Conservation (phyloP, 1,284 basidiomycete species). For the Rhodotorula sp. region DNA sequence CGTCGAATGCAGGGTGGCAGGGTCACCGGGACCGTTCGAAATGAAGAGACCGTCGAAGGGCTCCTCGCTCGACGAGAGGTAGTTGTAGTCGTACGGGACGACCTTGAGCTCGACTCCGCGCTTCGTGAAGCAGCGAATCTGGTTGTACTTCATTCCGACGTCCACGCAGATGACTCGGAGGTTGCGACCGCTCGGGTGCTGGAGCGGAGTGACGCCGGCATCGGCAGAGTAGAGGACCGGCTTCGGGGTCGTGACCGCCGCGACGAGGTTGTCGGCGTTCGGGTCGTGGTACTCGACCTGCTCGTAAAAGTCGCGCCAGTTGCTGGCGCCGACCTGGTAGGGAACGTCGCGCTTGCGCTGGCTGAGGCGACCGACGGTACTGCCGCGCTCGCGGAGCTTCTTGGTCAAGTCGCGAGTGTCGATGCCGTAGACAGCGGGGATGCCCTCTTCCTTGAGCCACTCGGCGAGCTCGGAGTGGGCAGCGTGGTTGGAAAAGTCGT, state of each 20-base stretch:
- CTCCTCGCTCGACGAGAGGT: slow-evolving; percentile 68
- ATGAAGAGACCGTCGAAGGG: slow-evolving; percentile 94
- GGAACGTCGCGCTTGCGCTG: slow-evolving; percentile 51
- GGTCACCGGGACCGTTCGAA: slow-evolving; percentile 98
- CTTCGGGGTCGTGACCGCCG: slow-evolving; percentile 71
- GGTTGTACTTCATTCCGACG: slow-evolving; percentile 99
- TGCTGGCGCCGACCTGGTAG: slow-evolving; percentile 44
- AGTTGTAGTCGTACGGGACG: slow-evolving; percentile 96
- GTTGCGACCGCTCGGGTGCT: slow-evolving; percentile 76
- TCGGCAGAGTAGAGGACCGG: slow-evolving; percentile 71
- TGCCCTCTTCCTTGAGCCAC: slow-evolving; percentile 93
- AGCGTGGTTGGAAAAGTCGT: slow-evolving; percentile 93
- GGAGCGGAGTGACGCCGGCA: slow-evolving; percentile 55
- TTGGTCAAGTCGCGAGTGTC: slow-evolving; percentile 98
- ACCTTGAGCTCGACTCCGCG: slow-evolving; percentile 96
- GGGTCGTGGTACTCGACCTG: slow-evolving; percentile 84
- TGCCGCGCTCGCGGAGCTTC: slow-evolving; percentile 90
- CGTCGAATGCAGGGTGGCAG: slow-evolving; percentile 68
- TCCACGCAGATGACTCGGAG: slow-evolving; percentile 88
- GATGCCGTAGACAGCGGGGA: slow-evolving; percentile 94
- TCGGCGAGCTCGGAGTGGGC: slow-evolving; percentile 81
- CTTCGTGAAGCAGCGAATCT: slow-evolving; percentile 92
- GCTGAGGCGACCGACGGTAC: slow-evolving; percentile 82
- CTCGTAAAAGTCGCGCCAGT: slow-evolving; percentile 79
- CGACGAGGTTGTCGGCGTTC: slow-evolving; percentile 87